These are phyloP conservation scores for Cutaneotrichosporon arboriforme DNA, from an alignment of 1,284 basidiomycete species.

Conservation along the genomic window DNA sequence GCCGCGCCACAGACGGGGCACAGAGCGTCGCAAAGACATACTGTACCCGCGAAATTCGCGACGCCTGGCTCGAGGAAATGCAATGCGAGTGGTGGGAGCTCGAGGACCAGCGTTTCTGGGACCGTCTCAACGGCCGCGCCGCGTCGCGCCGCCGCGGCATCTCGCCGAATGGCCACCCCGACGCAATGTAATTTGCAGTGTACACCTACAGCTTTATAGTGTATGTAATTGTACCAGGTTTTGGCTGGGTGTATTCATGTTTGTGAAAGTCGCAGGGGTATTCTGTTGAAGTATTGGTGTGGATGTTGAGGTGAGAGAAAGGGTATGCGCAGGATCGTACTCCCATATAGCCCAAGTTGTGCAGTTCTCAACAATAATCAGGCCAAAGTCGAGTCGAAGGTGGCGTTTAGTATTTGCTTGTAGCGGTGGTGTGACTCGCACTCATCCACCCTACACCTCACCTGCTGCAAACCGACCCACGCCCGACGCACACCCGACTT, in stretches of 20 bases:
- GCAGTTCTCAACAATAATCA: too few relatives aligned
- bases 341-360: too few relatives aligned
- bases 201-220: neutral
- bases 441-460: too few relatives aligned
- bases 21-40: slow-evolving; percentile 11
- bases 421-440: too few relatives aligned
- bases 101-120: slow-evolving; percentile 12
- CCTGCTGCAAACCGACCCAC: too few relatives aligned
- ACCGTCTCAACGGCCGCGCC: slow-evolving; percentile 1
- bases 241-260: neutral
- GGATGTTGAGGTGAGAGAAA: too few relatives aligned
- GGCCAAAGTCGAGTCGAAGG: too few relatives aligned
- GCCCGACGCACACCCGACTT: too few relatives aligned
- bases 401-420: too few relatives aligned
- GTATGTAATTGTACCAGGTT: neutral
- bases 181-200: neutral
- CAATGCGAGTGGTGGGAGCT: slow-evolving; percentile 40
- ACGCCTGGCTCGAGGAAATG: slow-evolving; percentile 31
- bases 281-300: too few relatives aligned
- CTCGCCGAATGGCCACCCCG: neutral
- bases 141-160: neutral
- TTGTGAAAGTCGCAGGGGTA: too few relatives aligned
- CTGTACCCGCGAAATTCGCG: slow-evolving; percentile 18
- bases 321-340: too few relatives aligned
- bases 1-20: slow-evolving; percentile 6